Conservation (phyloP, 371 early-diverging fungal species). For the Mortierella sp. region DNA sequence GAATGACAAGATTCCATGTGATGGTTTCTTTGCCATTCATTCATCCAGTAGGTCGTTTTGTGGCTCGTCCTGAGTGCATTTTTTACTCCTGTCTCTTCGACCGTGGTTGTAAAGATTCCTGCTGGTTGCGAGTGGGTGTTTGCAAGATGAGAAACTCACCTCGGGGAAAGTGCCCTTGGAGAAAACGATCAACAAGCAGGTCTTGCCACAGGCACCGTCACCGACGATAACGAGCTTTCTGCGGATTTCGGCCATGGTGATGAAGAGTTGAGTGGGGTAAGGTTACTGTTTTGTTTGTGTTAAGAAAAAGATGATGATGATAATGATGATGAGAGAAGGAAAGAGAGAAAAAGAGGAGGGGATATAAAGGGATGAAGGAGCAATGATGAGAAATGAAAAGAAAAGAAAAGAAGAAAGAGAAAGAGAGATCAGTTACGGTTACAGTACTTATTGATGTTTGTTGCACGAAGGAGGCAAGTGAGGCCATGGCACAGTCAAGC, state of each 20-base stretch:
- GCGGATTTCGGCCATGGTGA: conserved; percentile 86
- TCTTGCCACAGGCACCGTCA: conserved; percentile 99
- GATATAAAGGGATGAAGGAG: not conserved
- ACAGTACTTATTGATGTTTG: conserved; percentile 1
- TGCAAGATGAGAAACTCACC: conserved; percentile 62
- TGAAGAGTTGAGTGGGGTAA: not conserved
- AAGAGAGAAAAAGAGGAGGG: no score
- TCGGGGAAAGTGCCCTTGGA: conserved; percentile 95
- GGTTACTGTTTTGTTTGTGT: not conserved
- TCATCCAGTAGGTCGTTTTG: not conserved
- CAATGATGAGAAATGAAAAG: not conserved
- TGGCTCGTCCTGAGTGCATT: not conserved
- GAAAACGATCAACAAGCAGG: conserved; percentile 96
- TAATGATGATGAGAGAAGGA: not conserved
- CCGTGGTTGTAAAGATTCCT: no score
- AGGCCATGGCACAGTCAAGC: not conserved
- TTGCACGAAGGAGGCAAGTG: not conserved
- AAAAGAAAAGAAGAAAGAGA: not conserved
- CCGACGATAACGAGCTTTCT: conserved; percentile 98
- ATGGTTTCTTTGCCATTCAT: not conserved
- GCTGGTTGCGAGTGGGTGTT: not conserved
- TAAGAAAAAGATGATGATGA: no score
- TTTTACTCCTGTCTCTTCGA: not conserved
- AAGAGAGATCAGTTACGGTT: not conserved
- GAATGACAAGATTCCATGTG: not conserved